Base-by-base conservation (phyloP, 2,329 filamentous ascomycete genomes). In the Calcarisporium arbuscula region DNA sequence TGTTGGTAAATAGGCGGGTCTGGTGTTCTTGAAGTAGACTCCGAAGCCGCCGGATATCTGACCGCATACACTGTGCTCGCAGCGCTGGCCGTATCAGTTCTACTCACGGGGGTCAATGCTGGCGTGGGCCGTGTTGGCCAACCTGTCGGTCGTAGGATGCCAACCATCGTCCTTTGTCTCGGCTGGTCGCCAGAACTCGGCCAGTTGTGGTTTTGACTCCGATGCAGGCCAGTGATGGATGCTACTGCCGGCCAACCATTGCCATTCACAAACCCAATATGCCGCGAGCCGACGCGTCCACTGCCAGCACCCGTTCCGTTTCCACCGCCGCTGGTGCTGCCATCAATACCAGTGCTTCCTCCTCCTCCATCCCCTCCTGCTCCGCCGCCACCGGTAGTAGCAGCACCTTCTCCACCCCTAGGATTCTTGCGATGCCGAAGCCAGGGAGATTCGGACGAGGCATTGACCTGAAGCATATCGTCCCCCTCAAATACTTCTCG, bases 401-500 rank as follows among this genome's bases (percentile, higher is more conserved):
- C n/a, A n/a, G 45, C 43, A 16, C 36, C 40, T 19, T 44, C 49
- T 19, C 41, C 46, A 2, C 48, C 54, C 33, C 57, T 65, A 38
- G 51, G 52, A 25, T 45, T 53, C 35, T 58, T 60, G 21, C 58
- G 60, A 32, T 57, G 55, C 18, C 59, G 53, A 14, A 62, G 59
- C 67, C 71, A 74, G 9, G 62, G 55, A 18, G 66, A 66, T 25
- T 76, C 70, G n/a, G n/a, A n/a, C 2, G 69, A 60, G 3, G 69
- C 62, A 23, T 71, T 67, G 12, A 70, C 61, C 32, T 90, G 85
- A 23, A 94, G 68, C 81, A 92, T 94, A 53, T 95, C 89, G 50
- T 95, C 89, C 4, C 88, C 89, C 47, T 95, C 89, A 51, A 94
- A 95, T 0, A 95, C 80, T 53, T 95, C 89, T 43, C 89, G 72